Evolutionary conservation across 2,329 filamentous ascomycete species (phyloP), one percentile per base, ranked within the genome.

Genomic region (Phaeosphaeriaceae sp.): DNA sequence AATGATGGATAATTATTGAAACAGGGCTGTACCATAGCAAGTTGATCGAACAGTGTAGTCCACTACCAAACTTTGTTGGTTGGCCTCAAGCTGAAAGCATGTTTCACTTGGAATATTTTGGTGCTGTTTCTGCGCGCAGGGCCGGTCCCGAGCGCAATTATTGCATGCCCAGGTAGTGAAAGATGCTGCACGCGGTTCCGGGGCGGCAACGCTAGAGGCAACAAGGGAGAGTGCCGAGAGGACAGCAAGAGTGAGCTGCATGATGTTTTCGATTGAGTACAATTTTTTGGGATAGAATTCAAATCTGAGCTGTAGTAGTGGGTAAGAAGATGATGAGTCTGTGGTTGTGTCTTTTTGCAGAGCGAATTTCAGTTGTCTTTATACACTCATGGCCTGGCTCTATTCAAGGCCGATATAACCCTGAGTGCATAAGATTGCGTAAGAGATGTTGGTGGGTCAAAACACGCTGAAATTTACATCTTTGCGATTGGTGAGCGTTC

Each of bases 161-260:
- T 23, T 42, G 39, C 39, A 42, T n/a, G 29, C 7, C 39, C 39
- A 42, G 16, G 39, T 42, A 13, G 28, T 32, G 26, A 42, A 42
- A 4, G 39, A 42, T 17, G 39, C 39, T 32, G 39, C 39, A n/a
- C 39, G 39, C 39, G 26, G 26, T 20, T 42, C 39, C 4, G 39
- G 39, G 16, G 17, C 39, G 5, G 39, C 39, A 11, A 42, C 13
- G 29, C 23, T 32, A 28, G 39, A 18, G 17, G 39, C 39, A 8
- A 42, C 28, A 16, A 42, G 26, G n/a, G 39, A 23, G 8, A 42
- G 16, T 3, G 23, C 18, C 8, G 39, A 30, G 1, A 42, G 23
- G 20, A 42, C 4, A 13, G 26, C 26, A 32, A 32, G n/a, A 20
- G 28, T 32, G 39, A 42, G 11, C 39, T 42, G 39, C 39, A 42